Evolutionary conservation across 2,329 filamentous ascomycete species (phyloP), one percentile per base, ranked within the genome.

Genomic region (Microcera coccophila): DNA sequence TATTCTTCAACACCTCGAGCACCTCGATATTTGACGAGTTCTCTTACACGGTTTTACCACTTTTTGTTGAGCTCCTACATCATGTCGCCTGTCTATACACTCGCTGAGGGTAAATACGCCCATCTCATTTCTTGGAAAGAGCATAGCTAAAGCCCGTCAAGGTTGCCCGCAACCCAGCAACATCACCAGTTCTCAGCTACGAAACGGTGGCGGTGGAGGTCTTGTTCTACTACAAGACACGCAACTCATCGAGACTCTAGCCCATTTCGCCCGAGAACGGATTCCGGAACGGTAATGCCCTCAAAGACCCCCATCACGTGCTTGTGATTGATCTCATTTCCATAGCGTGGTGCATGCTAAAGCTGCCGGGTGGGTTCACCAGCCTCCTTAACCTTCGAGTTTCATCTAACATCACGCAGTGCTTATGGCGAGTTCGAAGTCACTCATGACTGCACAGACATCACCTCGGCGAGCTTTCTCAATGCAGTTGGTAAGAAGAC

Each of bases 371-470:
- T 32, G 29, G n/a, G 29, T 32, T 32, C 15, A 14, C 11, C 15
- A n/a, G 12, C 15, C 15, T 10, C 29, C 29, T n/a, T 9, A 9
- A 32, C 15, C 7, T n/a, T 10, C 15, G 29, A 32, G 8, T n/a
- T n/a, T 32, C 9, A 15, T 14, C 12, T n/a, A 15, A 17, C 29
- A n/a, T 7, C n/a, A 9, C n/a, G 15, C 29, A 32, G 29, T 5
- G 75, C 75, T 1, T 77, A 69, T 47, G 78, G 78, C 15, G 71
- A 79, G 38, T 84, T 83, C 48, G 78, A 82, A 58, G 72, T 76
- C n/a, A 81, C 76, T 1, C 47, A 63, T 18, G 79, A 83, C 51
- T 68, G 80, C 42, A 72, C 74, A 3, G 71, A 82, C 50, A 57
- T 81, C 39, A 81, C 75, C 12, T 49, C 47, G n/a, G 76, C 78